A percentile compares a stretch with the other conserved stretches of the same genome.
Evolutionary conservation across 2,329 filamentous ascomycete genomes (phyloP).

Genomic region (Fusarium sp.): DNA sequence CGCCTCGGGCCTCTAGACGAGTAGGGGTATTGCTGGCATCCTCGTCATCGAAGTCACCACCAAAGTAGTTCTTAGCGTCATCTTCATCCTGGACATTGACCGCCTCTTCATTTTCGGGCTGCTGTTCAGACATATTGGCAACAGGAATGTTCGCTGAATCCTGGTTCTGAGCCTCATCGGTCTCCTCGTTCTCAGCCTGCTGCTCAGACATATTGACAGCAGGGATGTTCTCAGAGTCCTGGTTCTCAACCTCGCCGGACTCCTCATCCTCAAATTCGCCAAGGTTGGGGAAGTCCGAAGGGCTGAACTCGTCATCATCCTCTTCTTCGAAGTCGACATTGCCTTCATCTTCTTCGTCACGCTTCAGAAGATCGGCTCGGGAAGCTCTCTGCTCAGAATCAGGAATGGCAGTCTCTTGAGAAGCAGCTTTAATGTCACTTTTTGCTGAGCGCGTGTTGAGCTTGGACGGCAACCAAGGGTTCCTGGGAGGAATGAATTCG

Average conservation of each 20-base stretch:
- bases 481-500: conserved; percentile 15
- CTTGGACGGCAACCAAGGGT: conserved; percentile 21
- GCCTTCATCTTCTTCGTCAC: conserved; percentile 7
- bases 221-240: neutral
- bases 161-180: neutral
- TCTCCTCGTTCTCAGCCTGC: neutral
- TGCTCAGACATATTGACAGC: neutral
- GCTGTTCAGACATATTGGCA: conserved; percentile 1
- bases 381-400: conserved; percentile 6
- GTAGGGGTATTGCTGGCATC: conserved; percentile 16
- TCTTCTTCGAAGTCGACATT: conserved; percentile 24
- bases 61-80: conserved; percentile 18
- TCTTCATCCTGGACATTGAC: neutral
- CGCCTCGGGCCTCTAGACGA: conserved; percentile 29
- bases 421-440: neutral
- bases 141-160: neutral
- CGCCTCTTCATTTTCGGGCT: conserved; percentile 2
- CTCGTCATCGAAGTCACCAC: conserved; percentile 19
- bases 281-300: conserved; percentile 20
- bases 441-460: conserved; percentile 18
- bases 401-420: conserved; percentile 7
- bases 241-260: neutral
- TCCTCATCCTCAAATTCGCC: conserved; percentile 14
- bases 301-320: conserved; percentile 6
- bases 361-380: conserved; percentile 12